Evolutionary conservation across 306 rosid genomes (phyloP).

Genomic region (Sindora glabra): DNA sequence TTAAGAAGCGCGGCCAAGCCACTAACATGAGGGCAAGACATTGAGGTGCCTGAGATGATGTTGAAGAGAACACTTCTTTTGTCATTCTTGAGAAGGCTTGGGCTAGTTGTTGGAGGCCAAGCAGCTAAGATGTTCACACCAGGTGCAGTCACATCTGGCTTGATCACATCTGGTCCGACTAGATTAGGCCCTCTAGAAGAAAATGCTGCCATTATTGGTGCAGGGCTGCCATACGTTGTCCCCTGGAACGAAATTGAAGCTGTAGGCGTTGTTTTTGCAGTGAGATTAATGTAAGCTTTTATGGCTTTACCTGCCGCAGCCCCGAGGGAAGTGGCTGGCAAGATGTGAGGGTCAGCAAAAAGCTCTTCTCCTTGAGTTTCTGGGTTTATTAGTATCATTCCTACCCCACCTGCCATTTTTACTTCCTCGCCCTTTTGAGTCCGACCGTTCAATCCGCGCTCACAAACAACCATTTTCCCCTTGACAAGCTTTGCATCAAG

Average conservation of each 20-base stretch:
- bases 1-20: constrained; percentile 56
- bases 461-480: constrained; percentile 62
- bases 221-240: constrained; percentile 41
- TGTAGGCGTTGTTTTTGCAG: constrained; percentile 18
- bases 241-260: constrained; percentile 48
- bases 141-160: constrained; percentile 75
- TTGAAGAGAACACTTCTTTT: constrained; percentile 49
- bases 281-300: constrained; percentile 18
- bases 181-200: constrained; percentile 67
- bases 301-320: constrained; percentile 36
- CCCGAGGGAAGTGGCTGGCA: constrained; percentile 63
- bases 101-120: constrained; percentile 54
- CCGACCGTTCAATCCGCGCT: constrained; percentile 36
- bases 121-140: constrained; percentile 78
- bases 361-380: constrained; percentile 53
- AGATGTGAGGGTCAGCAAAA: constrained; percentile 51
- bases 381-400: constrained; percentile 49
- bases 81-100: constrained; percentile 34
- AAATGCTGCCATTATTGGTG: constrained; percentile 61
- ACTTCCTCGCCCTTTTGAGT: constrained; percentile 54
- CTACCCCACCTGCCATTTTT: constrained; percentile 51
- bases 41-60: constrained; percentile 71
- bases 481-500: constrained; percentile 37
- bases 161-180: constrained; percentile 42
- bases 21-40: constrained; percentile 82